These are phyloP conservation scores for Takashimella tepidaria DNA, from an alignment of 1,284 basidiomycete genomes.

Conservation along the genomic window DNA sequence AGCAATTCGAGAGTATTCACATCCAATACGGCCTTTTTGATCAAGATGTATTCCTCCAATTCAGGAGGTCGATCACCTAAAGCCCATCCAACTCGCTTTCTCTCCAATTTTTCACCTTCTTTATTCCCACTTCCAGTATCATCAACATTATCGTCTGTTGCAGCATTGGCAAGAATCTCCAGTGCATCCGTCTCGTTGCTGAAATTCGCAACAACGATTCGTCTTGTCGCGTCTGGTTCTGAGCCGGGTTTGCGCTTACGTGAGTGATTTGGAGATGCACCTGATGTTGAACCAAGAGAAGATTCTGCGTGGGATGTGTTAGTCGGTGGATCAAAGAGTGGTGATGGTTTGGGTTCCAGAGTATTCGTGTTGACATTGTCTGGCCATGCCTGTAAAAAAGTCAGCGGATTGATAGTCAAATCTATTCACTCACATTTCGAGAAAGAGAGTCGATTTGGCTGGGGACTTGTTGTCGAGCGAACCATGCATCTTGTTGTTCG, in stretches of 20 bases:
- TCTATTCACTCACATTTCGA: neutral
- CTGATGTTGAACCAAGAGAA: slow-evolving; percentile 20
- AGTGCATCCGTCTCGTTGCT: slow-evolving; percentile 49
- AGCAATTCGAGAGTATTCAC: slow-evolving; percentile 32
- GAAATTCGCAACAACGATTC: slow-evolving; percentile 46
- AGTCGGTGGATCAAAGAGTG: slow-evolving; percentile 16
- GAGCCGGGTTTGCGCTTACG: slow-evolving; percentile 7
- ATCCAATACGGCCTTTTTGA: slow-evolving; percentile 38
- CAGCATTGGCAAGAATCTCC: slow-evolving; percentile 46
- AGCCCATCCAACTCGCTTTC: slow-evolving; percentile 19
- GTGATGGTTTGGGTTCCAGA: slow-evolving; percentile 7
- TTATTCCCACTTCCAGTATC: slow-evolving; percentile 15
- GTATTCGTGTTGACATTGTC: slow-evolving; percentile 1
- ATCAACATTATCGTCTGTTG: slow-evolving; percentile 30
- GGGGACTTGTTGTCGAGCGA: neutral
- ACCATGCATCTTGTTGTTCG: neutral
- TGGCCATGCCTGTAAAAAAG: neutral
- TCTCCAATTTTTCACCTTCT: slow-evolving; percentile 14
- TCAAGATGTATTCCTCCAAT: slow-evolving; percentile 36
- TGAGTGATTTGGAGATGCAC: slow-evolving; percentile 15
- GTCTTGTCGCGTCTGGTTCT: slow-evolving; percentile 29
- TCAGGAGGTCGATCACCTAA: slow-evolving; percentile 19
- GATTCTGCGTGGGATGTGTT: slow-evolving; percentile 11
- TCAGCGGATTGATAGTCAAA: neutral
- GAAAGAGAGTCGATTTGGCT: neutral